Percentiles rank a stretch among this genome's conserved stretches.
phyloP scores from a whole-genome alignment of 2,329 filamentous ascomycete genomes.

The Aspergillus clavatus region DNA sequence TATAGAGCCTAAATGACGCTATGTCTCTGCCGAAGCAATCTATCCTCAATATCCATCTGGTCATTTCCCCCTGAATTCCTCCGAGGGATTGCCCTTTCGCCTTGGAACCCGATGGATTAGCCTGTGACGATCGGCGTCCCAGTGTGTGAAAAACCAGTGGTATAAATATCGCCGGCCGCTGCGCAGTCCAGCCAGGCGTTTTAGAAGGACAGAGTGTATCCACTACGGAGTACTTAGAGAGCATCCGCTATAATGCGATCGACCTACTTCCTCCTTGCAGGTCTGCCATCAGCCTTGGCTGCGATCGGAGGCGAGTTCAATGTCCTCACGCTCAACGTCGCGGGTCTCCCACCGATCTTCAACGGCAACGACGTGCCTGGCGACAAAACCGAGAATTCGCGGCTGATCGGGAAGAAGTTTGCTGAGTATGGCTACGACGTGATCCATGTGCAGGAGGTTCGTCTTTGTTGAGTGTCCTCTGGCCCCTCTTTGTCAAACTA shows the following conservation, averaged over 20 bases:
- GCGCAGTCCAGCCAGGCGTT: too few species aligned
- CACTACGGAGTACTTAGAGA: not conserved
- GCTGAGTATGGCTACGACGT: conserved; percentile 55
- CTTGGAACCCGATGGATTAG: too few species aligned
- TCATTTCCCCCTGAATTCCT: too few species aligned
- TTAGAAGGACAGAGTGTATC: too few species aligned
- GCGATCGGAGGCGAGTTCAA: conserved; percentile 45
- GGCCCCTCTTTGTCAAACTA: not conserved
- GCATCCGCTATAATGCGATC: not conserved
- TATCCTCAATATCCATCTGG: too few species aligned
- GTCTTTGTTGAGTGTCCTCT: too few species aligned
- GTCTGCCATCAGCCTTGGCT: conserved; percentile 4
- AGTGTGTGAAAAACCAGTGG: not conserved
- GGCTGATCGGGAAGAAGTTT: conserved; percentile 54
- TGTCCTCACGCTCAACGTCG: conserved; percentile 56
- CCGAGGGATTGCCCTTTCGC: too few species aligned
- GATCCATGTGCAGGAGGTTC: conserved; percentile 60
- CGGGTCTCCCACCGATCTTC: conserved; percentile 51
- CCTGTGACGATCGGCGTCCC: not conserved
- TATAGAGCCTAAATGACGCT: too few species aligned
- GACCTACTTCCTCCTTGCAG: not conserved
- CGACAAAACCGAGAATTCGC: conserved; percentile 56
- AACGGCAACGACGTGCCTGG: conserved; percentile 59
- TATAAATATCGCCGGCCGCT: not conserved
- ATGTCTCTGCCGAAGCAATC: too few species aligned